Evolutionary conservation across 2,329 filamentous ascomycete species (phyloP).

Genomic region (Verticillium albo-atrum): DNA sequence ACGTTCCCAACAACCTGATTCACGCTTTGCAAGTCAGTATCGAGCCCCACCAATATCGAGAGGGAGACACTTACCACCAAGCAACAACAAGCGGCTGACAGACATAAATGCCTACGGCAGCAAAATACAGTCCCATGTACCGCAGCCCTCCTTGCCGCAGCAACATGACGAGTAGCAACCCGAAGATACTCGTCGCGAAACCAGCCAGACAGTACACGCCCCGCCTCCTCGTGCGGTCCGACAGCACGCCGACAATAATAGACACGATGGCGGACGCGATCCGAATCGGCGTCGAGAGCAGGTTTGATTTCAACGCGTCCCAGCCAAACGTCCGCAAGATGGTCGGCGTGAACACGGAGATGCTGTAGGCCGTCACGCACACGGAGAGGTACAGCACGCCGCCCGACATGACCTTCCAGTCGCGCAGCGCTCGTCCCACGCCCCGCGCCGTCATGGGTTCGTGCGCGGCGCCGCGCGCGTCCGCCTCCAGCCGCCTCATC

Average conservation of each 20-base stretch:
- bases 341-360: conserved; percentile 27
- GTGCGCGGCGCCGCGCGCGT: conserved; percentile 7
- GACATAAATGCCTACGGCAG: conserved; percentile 21
- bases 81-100: conserved; percentile 28
- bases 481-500: conserved; percentile 11
- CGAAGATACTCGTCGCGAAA: conserved; percentile 15
- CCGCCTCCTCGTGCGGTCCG: conserved; percentile 17
- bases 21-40: conserved; percentile 2
- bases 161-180: conserved; percentile 27
- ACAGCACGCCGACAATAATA: conserved; percentile 16
- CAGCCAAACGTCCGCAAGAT: conserved; percentile 28
- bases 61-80: conserved; percentile 30
- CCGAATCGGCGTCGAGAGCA: conserved; percentile 22
- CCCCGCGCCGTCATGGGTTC: conserved; percentile 16
- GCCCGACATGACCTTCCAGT: conserved; percentile 43
- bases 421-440: conserved; percentile 52
- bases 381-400: conserved; percentile 21
- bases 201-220: conserved; percentile 17
- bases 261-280: conserved; percentile 26
- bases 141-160: conserved; percentile 36
- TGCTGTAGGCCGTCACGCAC: conserved; percentile 21
- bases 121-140: not conserved
- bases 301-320: conserved; percentile 23
- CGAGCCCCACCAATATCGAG: not conserved
- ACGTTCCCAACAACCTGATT: conserved; percentile 43